A percentile compares a stretch with the other conserved stretches of the same genome.
These are phyloP conservation scores for Tremella mesenterica DNA, from an alignment of 768 basidiomycete species.

Conservation along the genomic window DNA sequence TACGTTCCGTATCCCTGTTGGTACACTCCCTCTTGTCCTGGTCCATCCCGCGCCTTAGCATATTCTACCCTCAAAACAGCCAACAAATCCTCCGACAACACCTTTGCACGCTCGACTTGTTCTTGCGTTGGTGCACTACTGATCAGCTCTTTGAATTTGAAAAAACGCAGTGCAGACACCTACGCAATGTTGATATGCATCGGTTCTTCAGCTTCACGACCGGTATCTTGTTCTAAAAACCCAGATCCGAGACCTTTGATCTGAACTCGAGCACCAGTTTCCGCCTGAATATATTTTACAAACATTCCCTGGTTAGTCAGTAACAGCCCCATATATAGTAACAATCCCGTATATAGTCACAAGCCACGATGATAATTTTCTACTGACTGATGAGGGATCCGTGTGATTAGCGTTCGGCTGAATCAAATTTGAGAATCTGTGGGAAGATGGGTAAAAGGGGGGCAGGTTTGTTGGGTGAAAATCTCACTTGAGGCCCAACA, in stretches of 20 bases:
- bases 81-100: constrained; percentile 77
- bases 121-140: constrained; percentile 71
- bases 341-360: background rate
- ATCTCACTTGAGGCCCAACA: constrained; percentile 77
- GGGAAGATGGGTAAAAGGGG: background rate
- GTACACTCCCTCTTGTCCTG: constrained; percentile 27
- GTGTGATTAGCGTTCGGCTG: too few species aligned
- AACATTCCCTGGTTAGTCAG: constrained; percentile 68
- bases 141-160: background rate
- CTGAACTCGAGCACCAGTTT: constrained; percentile 91
- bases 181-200: constrained; percentile 88
- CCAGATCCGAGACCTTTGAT: constrained; percentile 93
- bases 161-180: constrained; percentile 41
- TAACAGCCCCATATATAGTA: background rate
- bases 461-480: background rate
- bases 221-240: constrained; percentile 85
- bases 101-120: constrained; percentile 77
- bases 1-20: constrained; percentile 20
- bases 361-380: background rate
- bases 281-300: constrained; percentile 95
- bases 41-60: constrained; percentile 57
- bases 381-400: too few species aligned
- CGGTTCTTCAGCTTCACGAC: constrained; percentile 76
- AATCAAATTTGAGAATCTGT: background rate
- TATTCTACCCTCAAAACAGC: constrained; percentile 82